Evolutionary conservation across 441 rosid genomes (phyloP).

Genomic region (Gossypium gossypioides): DNA sequence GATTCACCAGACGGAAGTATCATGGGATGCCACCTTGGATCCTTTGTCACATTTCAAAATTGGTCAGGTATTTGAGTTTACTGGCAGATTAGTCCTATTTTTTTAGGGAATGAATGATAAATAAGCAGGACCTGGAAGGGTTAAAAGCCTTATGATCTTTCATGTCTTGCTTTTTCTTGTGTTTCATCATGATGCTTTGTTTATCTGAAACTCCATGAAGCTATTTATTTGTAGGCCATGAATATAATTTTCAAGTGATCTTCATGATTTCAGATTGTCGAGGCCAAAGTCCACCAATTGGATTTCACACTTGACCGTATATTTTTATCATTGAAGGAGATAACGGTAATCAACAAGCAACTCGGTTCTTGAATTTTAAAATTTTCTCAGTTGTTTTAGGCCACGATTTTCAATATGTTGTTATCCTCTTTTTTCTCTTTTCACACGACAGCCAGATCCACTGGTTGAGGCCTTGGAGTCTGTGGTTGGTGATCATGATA

Average conservation of each 20-base stretch:
- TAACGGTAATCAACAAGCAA: constrained; percentile 34
- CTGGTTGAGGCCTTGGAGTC: constrained; percentile 64
- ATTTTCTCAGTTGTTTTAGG: not conserved
- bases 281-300: constrained; percentile 85
- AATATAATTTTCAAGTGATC: constrained; percentile 6
- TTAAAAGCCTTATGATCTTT: not conserved
- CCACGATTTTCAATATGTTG: not conserved
- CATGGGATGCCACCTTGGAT: constrained; percentile 92
- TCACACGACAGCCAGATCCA: constrained; percentile 68
- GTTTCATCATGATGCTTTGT: not conserved
- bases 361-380: not conserved
- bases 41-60: constrained; percentile 66
- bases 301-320: constrained; percentile 76
- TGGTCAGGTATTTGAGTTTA: constrained; percentile 61
- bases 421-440: constrained; percentile 5
- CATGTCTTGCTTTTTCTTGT: not conserved
- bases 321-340: constrained; percentile 83
- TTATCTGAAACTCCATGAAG: not conserved
- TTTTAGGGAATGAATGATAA: constrained; percentile 4
- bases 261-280: constrained; percentile 55
- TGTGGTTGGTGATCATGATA: constrained; percentile 53
- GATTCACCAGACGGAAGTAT: constrained; percentile 82
- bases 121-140: not conserved
- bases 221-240: not conserved
- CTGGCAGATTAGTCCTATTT: not conserved